phyloP scores from a whole-genome alignment of 139 green algal genomes.

The Chlamydomonas eustigma region DNA sequence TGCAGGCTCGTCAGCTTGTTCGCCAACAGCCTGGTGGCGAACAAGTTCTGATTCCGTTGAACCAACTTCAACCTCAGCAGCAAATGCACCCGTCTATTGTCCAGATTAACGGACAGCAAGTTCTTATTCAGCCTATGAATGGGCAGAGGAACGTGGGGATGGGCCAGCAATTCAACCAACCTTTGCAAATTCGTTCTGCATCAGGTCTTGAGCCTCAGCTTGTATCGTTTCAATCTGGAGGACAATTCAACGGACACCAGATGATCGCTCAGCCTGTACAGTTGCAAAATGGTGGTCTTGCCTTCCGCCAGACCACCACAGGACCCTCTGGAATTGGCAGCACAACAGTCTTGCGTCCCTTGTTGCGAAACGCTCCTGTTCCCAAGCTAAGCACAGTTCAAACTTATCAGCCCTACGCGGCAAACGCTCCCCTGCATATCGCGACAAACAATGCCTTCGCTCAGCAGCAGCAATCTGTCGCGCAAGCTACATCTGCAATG shows the following conservation, averaged over 20 bases:
- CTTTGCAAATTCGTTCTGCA: background rate
- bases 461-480: background rate
- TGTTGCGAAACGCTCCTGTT: background rate
- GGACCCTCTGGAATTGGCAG: too few relatives aligned
- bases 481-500: background rate
- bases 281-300: background rate
- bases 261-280: background rate
- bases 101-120: background rate
- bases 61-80: background rate
- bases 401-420: background rate
- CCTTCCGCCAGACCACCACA: background rate
- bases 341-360: too few relatives aligned
- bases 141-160: background rate
- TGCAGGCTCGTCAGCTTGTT: background rate
- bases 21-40: background rate
- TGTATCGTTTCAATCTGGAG: background rate
- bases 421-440: background rate
- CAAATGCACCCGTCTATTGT: background rate
- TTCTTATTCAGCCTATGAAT: background rate
- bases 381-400: background rate
- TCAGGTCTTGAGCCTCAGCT: background rate
- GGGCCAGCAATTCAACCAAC: background rate
- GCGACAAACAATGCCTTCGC: too few relatives aligned
- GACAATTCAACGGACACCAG: background rate
- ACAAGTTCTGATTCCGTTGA: background rate